Percentiles rank a stretch among this genome's conserved stretches.
Evolutionary conservation across 108 stramenopile genomes (phyloP).

Genomic region (Fistulifera pelliculosa): DNA sequence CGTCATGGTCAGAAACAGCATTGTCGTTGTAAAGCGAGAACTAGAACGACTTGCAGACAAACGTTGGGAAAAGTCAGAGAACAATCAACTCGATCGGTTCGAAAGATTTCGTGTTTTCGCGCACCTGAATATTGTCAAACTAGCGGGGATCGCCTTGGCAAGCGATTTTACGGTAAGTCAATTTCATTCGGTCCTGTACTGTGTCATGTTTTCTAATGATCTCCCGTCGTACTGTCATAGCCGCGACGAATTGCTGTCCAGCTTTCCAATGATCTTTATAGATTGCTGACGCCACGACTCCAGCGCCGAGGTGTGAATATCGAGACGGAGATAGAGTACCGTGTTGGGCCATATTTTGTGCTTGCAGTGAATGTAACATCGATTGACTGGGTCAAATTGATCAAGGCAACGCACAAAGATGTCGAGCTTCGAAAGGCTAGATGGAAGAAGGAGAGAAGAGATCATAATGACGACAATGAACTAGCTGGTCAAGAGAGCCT

Average conservation of each 20-base stretch:
- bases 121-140: conserved; percentile 50
- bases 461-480: conserved; percentile 11
- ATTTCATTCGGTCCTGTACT: not conserved
- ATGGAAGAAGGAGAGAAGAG: conserved; percentile 24
- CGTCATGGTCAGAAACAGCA: conserved; percentile 69
- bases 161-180: conserved; percentile 40
- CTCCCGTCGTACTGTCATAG: conserved; percentile 1
- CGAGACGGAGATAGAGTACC: conserved; percentile 73
- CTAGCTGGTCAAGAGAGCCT: not conserved
- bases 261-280: conserved; percentile 67
- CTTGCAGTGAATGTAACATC: conserved; percentile 55
- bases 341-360: conserved; percentile 72
- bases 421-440: conserved; percentile 22
- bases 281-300: conserved; percentile 50
- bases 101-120: conserved; percentile 53
- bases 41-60: conserved; percentile 60
- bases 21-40: conserved; percentile 64
- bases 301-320: conserved; percentile 61
- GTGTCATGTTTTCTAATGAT: not conserved
- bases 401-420: conserved; percentile 37
- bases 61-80: conserved; percentile 49
- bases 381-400: conserved; percentile 58
- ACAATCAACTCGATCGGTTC: conserved; percentile 19
- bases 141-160: conserved; percentile 63
- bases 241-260: conserved; percentile 52